Evolutionary conservation across 306 rosid species (phyloP), one percentile per base, ranked within the genome.

Genomic region (Glycine latifolia): DNA sequence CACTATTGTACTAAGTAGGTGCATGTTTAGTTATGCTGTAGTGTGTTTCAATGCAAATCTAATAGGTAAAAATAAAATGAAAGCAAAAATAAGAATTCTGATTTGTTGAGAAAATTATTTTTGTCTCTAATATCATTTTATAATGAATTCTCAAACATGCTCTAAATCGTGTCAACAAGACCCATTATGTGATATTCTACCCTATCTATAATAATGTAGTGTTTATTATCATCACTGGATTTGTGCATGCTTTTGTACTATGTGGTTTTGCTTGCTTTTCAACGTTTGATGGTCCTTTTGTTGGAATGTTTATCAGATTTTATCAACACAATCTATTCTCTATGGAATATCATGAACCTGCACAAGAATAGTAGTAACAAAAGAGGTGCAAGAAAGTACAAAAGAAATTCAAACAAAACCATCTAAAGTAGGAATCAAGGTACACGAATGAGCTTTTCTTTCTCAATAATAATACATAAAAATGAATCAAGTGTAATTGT

Each of bases 401-500:
- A 61, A 49, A 9, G 58, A 81, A 26, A 63, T 41, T 62, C 10
- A 74, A 33, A 13, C 4, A 2, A 33, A 63, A 53, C 11, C 20
- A 43, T 69, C 17, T 55, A 68, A 55, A 26, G 46, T 81, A 74
- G 12, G 5, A 15, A 67, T 3, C 17, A 55, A 53, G n/a, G 14
- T 31, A 67, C 7, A 66, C 13, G 3, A 7, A 67, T 44, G 60
- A 67, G 71, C 7, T 39, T 54, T 76, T 35, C 20, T 47, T 10
- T 50, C 26, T 55, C 73, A 3, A 3, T 37, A 82, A 61, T 39
- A 13, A 69, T 80, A 7, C 48, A 41, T 59, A 47, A 61, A 61
- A 52, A 61, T 14, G 61, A 62, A 79, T 66, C 26, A 80, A 33
- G 82, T 80, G 20, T 53, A 6, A 67, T 10, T 20, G 26, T 7